Evolutionary conservation across 2,329 filamentous ascomycete genomes (phyloP).

Genomic region (Penicillium paneum): DNA sequence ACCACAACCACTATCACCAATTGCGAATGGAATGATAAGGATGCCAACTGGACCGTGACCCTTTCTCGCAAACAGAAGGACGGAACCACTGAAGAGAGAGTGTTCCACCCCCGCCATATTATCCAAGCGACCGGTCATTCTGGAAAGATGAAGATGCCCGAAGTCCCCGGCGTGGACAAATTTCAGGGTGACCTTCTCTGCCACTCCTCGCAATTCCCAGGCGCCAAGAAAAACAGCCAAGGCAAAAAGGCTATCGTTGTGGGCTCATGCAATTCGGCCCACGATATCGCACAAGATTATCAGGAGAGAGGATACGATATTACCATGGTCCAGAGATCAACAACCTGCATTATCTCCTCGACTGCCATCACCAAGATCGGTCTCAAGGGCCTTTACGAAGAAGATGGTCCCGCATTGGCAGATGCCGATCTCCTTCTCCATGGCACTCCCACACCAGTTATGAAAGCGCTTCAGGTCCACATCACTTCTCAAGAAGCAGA

Average conservation of each 20-base stretch:
- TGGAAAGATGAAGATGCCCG: not conserved
- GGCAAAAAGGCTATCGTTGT: conserved; percentile 62
- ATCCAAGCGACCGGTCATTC: not conserved
- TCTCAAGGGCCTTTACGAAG: not conserved
- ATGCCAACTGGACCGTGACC: not conserved
- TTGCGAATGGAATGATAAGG: not conserved
- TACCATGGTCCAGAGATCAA: not conserved
- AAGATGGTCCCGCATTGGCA: not conserved
- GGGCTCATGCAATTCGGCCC: conserved; percentile 65
- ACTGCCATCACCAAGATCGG: not conserved
- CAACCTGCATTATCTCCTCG: not conserved
- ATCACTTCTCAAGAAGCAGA: not conserved
- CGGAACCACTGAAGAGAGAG: not conserved
- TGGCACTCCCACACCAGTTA: not conserved
- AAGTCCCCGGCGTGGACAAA: not conserved
- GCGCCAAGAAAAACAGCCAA: conserved; percentile 28
- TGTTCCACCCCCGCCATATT: not conserved
- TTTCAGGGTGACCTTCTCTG: not conserved
- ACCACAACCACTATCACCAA: not conserved
- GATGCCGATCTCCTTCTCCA: not conserved
- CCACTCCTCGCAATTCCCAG: not conserved
- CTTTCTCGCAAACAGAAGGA: not conserved
- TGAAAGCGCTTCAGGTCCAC: not conserved
- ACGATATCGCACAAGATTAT: conserved; percentile 68
- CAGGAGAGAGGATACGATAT: conserved; percentile 60